Evolutionary conservation across 176 grass and related monocot species (phyloP), one percentile per base, ranked within the genome.

Genomic region (Oryza glaberrima): DNA sequence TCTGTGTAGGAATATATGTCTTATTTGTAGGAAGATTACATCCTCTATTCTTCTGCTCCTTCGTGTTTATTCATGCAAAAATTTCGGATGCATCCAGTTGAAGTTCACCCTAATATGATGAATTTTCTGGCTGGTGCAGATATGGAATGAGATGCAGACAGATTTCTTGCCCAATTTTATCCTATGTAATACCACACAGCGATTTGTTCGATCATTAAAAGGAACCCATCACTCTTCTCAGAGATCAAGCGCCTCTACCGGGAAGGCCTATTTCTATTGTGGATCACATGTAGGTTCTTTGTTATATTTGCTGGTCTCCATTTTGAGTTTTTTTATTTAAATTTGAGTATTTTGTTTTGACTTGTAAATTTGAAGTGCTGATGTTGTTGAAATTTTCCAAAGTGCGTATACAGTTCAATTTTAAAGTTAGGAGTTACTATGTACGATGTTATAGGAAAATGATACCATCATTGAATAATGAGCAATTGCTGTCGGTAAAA

Each of bases 161-260:
- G 96, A 98, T 88, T 98, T 98, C 86, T 92, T 98, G 73, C 93
- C 96, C 22, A 98, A 95, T 90, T 98, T 95, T 75, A 90, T 98
- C 77, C 75, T 98, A 36, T 98, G 96, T 84, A 98, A 98, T 88
- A 98, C 96, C 63, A 98, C 96, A 80, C 93, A 95, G 85, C 87
- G 96, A 10, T 98, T 98, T 91, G 90, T 98, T 81, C 83, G 96
- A 69, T 95, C 96, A 54, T 77, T 81, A 83, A 94, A 88, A 77
- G 93, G 91, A 88, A 78, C 85, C 43, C 86, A 86, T 38, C 88
- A 94, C 49, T 83, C 89, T 83, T 87, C 87, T 58, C 89, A 95
- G 72, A 94, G 91, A 86, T 84, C 85, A 87, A 81, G 54, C 76
- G 56, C 90, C 85, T 90, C 87, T 87, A 92, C 77, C 28, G 91